phyloP scores from a whole-genome alignment of 225 moss, liverwort and hornwort species.

The Lunularia cruciata region DNA sequence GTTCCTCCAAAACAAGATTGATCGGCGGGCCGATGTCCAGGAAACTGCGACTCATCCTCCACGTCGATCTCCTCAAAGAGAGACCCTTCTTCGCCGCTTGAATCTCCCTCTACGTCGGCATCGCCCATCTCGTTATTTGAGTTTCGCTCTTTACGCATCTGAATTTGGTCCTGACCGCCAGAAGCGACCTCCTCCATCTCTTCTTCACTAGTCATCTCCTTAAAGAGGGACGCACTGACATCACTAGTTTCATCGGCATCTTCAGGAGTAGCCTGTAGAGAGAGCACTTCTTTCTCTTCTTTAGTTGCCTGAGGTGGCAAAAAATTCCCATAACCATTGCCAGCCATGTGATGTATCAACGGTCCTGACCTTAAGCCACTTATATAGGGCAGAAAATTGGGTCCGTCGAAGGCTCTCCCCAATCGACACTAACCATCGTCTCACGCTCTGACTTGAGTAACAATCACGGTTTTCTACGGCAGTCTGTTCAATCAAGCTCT shows the following conservation, averaged over 20 bases:
- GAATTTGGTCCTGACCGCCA: not conserved
- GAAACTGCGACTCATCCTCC: slow-evolving; percentile 32
- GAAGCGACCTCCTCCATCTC: slow-evolving; percentile 31
- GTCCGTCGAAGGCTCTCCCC: slow-evolving; percentile 5
- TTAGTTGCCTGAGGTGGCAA: slow-evolving; percentile 12
- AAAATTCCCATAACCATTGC: slow-evolving; percentile 24
- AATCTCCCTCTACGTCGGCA: slow-evolving; percentile 33
- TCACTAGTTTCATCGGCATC: slow-evolving; percentile 33
- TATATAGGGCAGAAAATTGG: slow-evolving; percentile 4
- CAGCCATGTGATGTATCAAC: slow-evolving; percentile 24
- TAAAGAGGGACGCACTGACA: slow-evolving; percentile 34
- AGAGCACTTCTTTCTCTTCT: slow-evolving; percentile 13
- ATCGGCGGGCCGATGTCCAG: slow-evolving; percentile 18
- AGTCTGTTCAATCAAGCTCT: not conserved
- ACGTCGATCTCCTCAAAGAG: slow-evolving; percentile 38
- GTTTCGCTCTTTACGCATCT: slow-evolving; percentile 15
- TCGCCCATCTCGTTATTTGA: slow-evolving; percentile 13
- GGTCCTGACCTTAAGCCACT: slow-evolving; percentile 16
- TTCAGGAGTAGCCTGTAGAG: slow-evolving; percentile 12
- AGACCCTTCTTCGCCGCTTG: slow-evolving; percentile 37
- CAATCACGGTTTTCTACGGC: slow-evolving; percentile 16
- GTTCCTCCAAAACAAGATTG: slow-evolving; percentile 19
- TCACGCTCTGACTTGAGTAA: slow-evolving; percentile 9
- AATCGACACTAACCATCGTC: slow-evolving; percentile 29
- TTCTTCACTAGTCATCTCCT: slow-evolving; percentile 36